Percentiles rank a stretch among this genome's conserved stretches.
Evolutionary conservation across 1,284 basidiomycete genomes (phyloP).

Genomic region (Mycena sp.): DNA sequence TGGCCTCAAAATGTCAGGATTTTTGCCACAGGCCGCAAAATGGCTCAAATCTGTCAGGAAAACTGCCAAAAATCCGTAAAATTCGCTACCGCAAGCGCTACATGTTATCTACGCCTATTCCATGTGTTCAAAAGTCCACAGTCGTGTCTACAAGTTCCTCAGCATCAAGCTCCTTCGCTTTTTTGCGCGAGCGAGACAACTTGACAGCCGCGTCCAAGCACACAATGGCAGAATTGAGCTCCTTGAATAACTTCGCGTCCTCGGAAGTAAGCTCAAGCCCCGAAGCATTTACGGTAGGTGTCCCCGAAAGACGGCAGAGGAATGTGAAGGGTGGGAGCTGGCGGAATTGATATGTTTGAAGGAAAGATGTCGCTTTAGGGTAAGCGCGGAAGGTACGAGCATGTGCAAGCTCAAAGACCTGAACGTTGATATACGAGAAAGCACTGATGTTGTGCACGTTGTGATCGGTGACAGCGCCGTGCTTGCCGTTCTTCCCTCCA

Average conservation of each 20-base stretch:
- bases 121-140: background rate
- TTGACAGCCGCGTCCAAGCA: background rate
- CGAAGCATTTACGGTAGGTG: background rate
- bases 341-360: conserved; percentile 9
- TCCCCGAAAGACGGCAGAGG: background rate
- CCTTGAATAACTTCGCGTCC: background rate
- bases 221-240: background rate
- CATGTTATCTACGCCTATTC: background rate
- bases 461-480: background rate
- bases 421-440: background rate
- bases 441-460: conserved; percentile 9
- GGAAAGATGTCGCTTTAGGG: background rate
- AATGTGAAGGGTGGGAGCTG: conserved; percentile 4
- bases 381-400: background rate
- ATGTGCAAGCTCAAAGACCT: conserved; percentile 2
- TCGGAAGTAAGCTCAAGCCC: background rate
- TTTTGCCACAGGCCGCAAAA: background rate
- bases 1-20: background rate
- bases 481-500: conserved; percentile 14
- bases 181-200: conserved; percentile 6
- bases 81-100: background rate
- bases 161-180: background rate
- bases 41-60: background rate
- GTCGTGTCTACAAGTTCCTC: background rate
- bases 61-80: background rate